Evolutionary conservation across 768 basidiomycete species (phyloP).

Genomic region (Trametes cinnabarina): DNA sequence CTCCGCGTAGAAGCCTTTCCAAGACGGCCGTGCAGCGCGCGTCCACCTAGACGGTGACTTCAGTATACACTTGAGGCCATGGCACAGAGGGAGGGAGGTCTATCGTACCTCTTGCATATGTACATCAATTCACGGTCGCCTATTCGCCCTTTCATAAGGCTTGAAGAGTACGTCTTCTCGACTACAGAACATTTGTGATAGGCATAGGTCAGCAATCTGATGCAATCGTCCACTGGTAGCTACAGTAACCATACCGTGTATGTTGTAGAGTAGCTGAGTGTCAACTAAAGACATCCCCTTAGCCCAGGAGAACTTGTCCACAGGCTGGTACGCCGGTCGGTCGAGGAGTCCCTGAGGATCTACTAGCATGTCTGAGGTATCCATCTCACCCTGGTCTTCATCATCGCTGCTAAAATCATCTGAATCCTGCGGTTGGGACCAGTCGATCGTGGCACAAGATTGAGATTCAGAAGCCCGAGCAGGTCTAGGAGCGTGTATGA

Average conservation of each 20-base stretch:
- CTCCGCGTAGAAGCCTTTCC: constrained; percentile 43
- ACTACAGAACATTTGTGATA: too few relatives aligned
- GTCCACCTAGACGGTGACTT: constrained; percentile 13
- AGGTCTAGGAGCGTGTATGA: too few relatives aligned
- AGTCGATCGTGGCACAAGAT: not conserved
- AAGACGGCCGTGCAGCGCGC: constrained; percentile 3
- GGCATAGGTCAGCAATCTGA: too few relatives aligned
- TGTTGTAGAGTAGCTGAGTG: not conserved
- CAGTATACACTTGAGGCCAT: not conserved
- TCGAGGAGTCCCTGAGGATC: not conserved
- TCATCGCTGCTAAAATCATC: not conserved
- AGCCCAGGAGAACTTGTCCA: not conserved
- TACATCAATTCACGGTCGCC: constrained; percentile 8
- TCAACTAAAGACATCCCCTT: not conserved
- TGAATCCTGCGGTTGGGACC: not conserved
- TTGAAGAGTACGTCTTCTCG: not conserved
- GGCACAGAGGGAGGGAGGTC: not conserved
- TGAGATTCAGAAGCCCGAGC: not conserved
- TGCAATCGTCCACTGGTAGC: not conserved
- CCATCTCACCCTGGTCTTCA: not conserved
- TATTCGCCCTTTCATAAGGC: constrained; percentile 11
- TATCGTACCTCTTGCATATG: constrained; percentile 16
- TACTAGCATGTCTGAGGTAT: not conserved
- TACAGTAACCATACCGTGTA: not conserved
- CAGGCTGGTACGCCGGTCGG: not conserved